Evolutionary conservation across 1,284 basidiomycete genomes (phyloP).

Genomic region (Malassezia caprae): DNA sequence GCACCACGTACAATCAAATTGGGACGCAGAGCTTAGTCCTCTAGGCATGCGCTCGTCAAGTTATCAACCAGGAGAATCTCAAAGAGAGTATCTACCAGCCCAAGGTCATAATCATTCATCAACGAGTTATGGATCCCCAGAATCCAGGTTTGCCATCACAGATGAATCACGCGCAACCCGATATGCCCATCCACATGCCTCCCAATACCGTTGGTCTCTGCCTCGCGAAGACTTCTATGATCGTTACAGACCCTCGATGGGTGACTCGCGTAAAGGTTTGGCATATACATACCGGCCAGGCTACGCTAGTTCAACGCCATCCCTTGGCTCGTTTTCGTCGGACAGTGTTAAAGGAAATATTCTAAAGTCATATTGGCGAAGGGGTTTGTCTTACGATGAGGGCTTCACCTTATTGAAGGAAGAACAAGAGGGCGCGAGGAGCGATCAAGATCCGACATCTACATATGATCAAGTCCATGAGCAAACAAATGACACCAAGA

Average conservation of each 20-base stretch:
- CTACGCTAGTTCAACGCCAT: not conserved
- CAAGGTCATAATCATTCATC: not conserved
- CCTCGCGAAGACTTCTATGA: not conserved
- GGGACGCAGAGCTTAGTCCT: not conserved
- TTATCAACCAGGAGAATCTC: not conserved
- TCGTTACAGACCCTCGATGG: not conserved
- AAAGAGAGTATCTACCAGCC: not conserved
- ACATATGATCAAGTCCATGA: not conserved
- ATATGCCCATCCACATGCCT: not conserved
- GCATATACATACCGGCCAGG: not conserved
- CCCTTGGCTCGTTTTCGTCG: not conserved
- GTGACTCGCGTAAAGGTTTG: not conserved
- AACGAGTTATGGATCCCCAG: not conserved
- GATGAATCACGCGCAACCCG: not conserved
- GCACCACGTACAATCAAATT: not conserved
- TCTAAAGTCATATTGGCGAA: not conserved
- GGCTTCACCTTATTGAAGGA: not conserved
- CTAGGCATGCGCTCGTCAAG: not conserved
- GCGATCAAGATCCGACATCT: not conserved
- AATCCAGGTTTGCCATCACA: not conserved
- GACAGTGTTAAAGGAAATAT: not conserved
- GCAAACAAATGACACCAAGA: not conserved
- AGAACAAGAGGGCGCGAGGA: not conserved
- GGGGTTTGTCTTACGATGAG: not conserved
- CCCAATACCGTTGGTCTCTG: not conserved